A percentile compares a stretch with the other conserved stretches of the same genome.
phyloP scores from a whole-genome alignment of 768 basidiomycete genomes.

The Tylopilus felleus region DNA sequence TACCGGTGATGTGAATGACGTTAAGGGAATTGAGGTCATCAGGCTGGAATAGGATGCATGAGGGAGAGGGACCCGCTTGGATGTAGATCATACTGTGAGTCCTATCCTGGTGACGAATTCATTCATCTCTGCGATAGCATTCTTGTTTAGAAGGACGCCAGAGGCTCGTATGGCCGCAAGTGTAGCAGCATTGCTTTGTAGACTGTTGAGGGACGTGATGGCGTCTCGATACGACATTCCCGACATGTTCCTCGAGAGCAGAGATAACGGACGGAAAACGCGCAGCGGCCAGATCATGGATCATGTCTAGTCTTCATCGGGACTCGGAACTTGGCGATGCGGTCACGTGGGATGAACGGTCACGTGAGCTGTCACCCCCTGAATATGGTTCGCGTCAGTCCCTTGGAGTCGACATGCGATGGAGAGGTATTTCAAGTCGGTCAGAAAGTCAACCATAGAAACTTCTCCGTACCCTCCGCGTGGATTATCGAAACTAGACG shows the following conservation, averaged over 20 bases:
- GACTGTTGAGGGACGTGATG: slow-evolving; percentile 65
- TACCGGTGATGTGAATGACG: slow-evolving; percentile 95
- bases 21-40: slow-evolving; percentile 83
- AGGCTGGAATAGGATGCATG: slow-evolving; percentile 45
- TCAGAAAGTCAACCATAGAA: slow-evolving; percentile 18
- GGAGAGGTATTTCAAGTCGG: slow-evolving; percentile 25
- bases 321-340: too few species aligned
- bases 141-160: slow-evolving; percentile 47
- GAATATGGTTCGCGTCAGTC: neutral
- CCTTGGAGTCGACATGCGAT: slow-evolving; percentile 4
- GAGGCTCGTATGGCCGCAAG: slow-evolving; percentile 79
- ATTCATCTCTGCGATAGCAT: slow-evolving; percentile 83
- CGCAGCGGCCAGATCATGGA: slow-evolving; percentile 6
- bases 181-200: slow-evolving; percentile 93
- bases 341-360: neutral
- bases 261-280: slow-evolving; percentile 5
- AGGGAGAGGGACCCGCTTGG: slow-evolving; percentile 5
- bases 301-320: neutral
- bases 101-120: slow-evolving; percentile 88
- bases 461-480: slow-evolving; percentile 9
- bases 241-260: slow-evolving; percentile 47
- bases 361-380: slow-evolving; percentile 14
- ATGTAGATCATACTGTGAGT: slow-evolving; percentile 58
- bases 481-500: slow-evolving; percentile 6
- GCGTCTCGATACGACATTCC: slow-evolving; percentile 63